A percentile compares a stretch with the other conserved stretches of the same genome.
These are phyloP conservation scores for Phellopilus nigrolimitatus DNA, from an alignment of 1,284 basidiomycete genomes.

Conservation along the genomic window DNA sequence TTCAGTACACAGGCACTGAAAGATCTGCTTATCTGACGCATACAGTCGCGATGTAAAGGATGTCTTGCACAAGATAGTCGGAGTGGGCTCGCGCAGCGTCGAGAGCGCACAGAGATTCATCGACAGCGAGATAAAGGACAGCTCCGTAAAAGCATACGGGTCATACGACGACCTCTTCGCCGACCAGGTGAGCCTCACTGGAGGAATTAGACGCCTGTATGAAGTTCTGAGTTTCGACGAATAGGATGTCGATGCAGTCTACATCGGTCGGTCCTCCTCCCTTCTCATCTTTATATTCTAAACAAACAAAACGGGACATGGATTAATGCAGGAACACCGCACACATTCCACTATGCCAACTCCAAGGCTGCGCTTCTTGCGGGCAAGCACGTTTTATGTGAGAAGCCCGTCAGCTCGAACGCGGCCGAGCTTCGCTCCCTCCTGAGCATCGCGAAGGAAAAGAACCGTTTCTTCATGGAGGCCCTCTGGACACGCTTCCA, in stretches of 20 bases:
- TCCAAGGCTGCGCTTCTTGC: constrained; percentile 73
- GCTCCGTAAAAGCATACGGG: constrained; percentile 67
- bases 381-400: constrained; percentile 83
- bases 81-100: constrained; percentile 74
- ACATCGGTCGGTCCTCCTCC: constrained; percentile 52
- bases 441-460: constrained; percentile 66
- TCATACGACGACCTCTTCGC: constrained; percentile 74
- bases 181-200: constrained; percentile 47
- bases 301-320: neutral
- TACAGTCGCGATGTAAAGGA: constrained; percentile 65
- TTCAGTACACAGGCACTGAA: constrained; percentile 12
- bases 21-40: neutral
- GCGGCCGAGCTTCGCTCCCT: constrained; percentile 63
- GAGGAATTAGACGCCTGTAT: constrained; percentile 3
- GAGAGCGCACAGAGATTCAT: constrained; percentile 74
- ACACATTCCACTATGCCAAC: constrained; percentile 80
- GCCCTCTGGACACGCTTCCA: constrained; percentile 81
- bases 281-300: neutral
- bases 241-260: constrained; percentile 79
- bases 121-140: constrained; percentile 42
- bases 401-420: constrained; percentile 75
- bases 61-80: constrained; percentile 70
- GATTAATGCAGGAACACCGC: constrained; percentile 65
- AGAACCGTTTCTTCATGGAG: constrained; percentile 86
- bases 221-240: neutral